These are phyloP conservation scores for Komagataella populi DNA, from an alignment of 805 yeast genomes.

Conservation along the genomic window DNA sequence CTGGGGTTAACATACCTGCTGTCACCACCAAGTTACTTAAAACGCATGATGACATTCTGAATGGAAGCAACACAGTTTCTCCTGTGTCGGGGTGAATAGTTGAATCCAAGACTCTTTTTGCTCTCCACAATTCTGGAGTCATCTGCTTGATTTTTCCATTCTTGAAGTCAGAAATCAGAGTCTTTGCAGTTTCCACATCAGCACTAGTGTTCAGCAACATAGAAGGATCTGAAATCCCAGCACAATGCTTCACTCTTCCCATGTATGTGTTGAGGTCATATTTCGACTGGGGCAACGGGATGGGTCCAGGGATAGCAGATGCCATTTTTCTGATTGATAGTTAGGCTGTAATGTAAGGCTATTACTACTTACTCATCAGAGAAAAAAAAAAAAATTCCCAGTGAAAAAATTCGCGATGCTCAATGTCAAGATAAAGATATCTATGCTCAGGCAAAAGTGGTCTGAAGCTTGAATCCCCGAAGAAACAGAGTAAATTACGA, in stretches of 20 bases:
- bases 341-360: not conserved
- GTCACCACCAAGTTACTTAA: slow-evolving; percentile 89
- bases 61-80: slow-evolving; percentile 82
- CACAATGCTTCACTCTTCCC: slow-evolving; percentile 93
- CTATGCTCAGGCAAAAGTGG: not conserved
- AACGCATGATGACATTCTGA: slow-evolving; percentile 95
- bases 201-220: slow-evolving; percentile 63
- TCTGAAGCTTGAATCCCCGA: not conserved
- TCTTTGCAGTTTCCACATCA: slow-evolving; percentile 52
- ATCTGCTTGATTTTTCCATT: slow-evolving; percentile 51
- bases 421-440: too few relatives aligned
- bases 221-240: slow-evolving; percentile 84
- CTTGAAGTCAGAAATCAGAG: slow-evolving; percentile 55
- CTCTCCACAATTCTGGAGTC: slow-evolving; percentile 79
- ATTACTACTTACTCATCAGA: not conserved
- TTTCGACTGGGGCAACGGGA: slow-evolving; percentile 65
- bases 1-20: slow-evolving; percentile 96
- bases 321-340: slow-evolving; percentile 41
- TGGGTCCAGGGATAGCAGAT: slow-evolving; percentile 73
- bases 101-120: slow-evolving; percentile 79
- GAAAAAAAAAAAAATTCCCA: not conserved
- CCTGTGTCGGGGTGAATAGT: slow-evolving; percentile 96
- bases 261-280: slow-evolving; percentile 73
- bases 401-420: not conserved
- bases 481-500: not conserved